Conservation (phyloP, 371 early-diverging fungal genomes). For the Apophysomyces variabilis region DNA sequence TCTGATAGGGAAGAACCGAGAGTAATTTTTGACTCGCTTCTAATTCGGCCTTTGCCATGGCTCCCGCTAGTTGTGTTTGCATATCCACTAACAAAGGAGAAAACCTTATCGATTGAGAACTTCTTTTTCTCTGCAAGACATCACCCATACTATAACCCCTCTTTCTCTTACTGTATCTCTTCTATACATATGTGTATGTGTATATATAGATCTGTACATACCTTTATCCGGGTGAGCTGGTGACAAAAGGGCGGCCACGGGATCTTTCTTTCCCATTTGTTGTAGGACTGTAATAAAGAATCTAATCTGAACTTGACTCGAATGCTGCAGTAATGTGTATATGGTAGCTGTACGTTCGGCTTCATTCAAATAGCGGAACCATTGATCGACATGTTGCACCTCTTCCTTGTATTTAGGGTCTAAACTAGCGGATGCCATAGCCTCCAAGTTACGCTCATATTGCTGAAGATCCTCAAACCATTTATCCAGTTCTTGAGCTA, state of each 20-base stretch:
- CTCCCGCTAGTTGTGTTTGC: conserved; percentile 60
- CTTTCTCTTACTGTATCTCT: no score
- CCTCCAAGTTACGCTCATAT: conserved; percentile 90
- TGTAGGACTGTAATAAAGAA: conserved; percentile 92
- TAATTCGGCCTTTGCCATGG: conserved; percentile 66
- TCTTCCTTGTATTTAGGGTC: conserved; percentile 91
- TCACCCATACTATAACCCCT: no score
- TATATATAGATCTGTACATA: conserved; percentile 17
- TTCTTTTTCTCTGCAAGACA: no score
- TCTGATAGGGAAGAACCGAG: conserved; percentile 59
- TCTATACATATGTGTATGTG: background rate
- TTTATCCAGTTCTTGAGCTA: conserved; percentile 81
- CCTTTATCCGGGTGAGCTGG: conserved; percentile 59
- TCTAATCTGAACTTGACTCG: conserved; percentile 87
- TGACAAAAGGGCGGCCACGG: conserved; percentile 54
- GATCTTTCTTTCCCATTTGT: conserved; percentile 84
- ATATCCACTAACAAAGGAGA: conserved; percentile 42
- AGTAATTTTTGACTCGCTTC: conserved; percentile 62
- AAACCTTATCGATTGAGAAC: no score
- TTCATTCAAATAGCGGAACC: conserved; percentile 90
- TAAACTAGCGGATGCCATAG: conserved; percentile 91
- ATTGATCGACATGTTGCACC: conserved; percentile 90
- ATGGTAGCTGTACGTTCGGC: conserved; percentile 92
- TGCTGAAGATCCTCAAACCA: conserved; percentile 92
- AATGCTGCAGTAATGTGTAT: conserved; percentile 88